These are phyloP conservation scores for Verticillium longisporum DNA, from an alignment of 2,329 filamentous ascomycete genomes.

Conservation along the genomic window DNA sequence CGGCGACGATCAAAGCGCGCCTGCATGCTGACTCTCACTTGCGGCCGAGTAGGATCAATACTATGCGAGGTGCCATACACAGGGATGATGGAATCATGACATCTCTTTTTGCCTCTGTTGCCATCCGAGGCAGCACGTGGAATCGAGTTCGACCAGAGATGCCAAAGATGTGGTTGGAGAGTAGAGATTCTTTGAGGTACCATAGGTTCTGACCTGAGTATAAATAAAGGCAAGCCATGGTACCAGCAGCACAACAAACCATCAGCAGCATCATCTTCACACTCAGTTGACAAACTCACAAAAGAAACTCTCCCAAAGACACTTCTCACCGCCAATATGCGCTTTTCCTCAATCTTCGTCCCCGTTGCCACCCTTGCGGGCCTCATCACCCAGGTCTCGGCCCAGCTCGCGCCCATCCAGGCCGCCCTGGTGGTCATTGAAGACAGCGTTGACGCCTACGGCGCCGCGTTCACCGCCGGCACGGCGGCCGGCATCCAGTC, in stretches of 20 bases:
- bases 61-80: not conserved
- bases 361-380: not conserved
- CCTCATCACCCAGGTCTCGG: not conserved
- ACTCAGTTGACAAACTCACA: not conserved
- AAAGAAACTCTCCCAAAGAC: not conserved
- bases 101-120: not conserved
- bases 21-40: not conserved
- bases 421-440: not conserved
- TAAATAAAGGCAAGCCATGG: not conserved
- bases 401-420: not conserved
- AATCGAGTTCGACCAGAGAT: not conserved
- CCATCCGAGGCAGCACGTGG: not conserved
- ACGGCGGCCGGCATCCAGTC: not conserved
- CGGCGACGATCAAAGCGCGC: not conserved
- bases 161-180: not conserved
- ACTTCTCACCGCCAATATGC: not conserved
- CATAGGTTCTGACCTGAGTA: not conserved
- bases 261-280: not conserved
- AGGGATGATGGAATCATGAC: not conserved
- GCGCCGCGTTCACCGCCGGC: not conserved
- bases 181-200: not conserved
- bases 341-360: not conserved
- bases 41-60: not conserved
- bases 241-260: not conserved
- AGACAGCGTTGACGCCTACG: conserved; percentile 1